Evolutionary conservation across 2,329 filamentous ascomycete genomes (phyloP), one percentile per base, ranked within the genome.

Genomic region (Endoconidiophora laricicola): DNA sequence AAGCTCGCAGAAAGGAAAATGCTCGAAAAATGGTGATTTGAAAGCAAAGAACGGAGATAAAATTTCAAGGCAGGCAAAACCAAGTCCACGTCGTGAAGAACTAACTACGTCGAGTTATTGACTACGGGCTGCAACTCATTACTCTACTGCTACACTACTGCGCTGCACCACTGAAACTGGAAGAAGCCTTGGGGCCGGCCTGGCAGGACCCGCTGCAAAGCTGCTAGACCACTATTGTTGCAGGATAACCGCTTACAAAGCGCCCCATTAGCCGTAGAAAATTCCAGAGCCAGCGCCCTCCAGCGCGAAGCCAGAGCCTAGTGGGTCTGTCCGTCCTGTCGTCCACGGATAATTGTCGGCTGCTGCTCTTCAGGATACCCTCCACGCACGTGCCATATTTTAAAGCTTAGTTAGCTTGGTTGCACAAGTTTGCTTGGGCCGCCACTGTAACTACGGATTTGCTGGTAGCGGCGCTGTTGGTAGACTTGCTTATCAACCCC

Each of bases 261-360:
- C 51, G 12, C 18, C 9, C n/a, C 9, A 14, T 45, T 24, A 33
- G 12, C 10, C 47, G 37, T 53, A 50, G 47, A 54, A 55, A 40
- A 49, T 42, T 36, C 53, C 58, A 50, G 62, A 63, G 51, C 26
- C 56, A 29, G 36, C 44, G 4, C 16, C 18, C 14, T 9, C 6
- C 16, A 14, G 41, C 41, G 9, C 14, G 6, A n/a, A 24, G 20
- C 38, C 16, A 29, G 26, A 12, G 29, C 29, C 29, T 12, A 33
- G 29, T 1, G 4, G 29, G 9, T 33, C 16, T 18, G 16, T 18
- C 16, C 16, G 16, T 18, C 39, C 4, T 3, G 10, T 4, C 20
- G 16, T 14, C 43, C 29, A 4, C 12, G 24, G 4, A 3, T 36
- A 46, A 36, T 36, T 46, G 44, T 2, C 14, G 29, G 18, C 26